These are phyloP conservation scores for Phytophthora lateralis DNA, from an alignment of 352 stramenopile genomes.

Conservation along the genomic window DNA sequence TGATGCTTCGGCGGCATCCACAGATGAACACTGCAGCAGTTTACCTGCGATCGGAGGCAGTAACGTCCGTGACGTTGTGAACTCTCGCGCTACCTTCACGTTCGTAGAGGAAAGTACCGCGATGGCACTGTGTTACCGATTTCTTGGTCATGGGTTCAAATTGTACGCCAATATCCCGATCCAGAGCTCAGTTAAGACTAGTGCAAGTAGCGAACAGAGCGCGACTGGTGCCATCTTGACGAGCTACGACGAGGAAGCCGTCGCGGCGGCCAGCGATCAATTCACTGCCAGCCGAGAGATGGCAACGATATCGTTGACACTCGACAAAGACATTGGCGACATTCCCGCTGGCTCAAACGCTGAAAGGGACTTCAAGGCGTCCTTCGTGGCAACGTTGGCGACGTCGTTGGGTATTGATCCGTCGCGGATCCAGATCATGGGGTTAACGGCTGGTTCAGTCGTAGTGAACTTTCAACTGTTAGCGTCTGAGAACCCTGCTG, in stretches of 20 bases:
- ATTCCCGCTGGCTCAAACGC: constrained; percentile 54
- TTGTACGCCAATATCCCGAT: constrained; percentile 51
- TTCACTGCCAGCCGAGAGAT: constrained; percentile 54
- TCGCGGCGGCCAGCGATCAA: constrained; percentile 32
- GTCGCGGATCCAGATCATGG: constrained; percentile 57
- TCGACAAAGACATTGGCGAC: constrained; percentile 67
- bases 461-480: constrained; percentile 70
- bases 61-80: constrained; percentile 38
- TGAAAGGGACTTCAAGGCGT: constrained; percentile 54
- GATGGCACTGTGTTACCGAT: constrained; percentile 70
- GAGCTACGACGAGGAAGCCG: constrained; percentile 39
- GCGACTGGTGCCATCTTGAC: neutral
- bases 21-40: constrained; percentile 48
- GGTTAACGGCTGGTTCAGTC: constrained; percentile 58
- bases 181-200: constrained; percentile 34
- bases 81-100: constrained; percentile 41
- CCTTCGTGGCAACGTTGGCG: constrained; percentile 43
- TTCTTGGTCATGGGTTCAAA: constrained; percentile 56
- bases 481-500: constrained; percentile 49
- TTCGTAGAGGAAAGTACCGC: constrained; percentile 44
- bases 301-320: constrained; percentile 51
- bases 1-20: constrained; percentile 14
- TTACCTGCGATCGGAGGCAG: constrained; percentile 51
- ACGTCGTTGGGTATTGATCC: constrained; percentile 51
- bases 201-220: constrained; percentile 14